phyloP scores from a whole-genome alignment of 2,329 filamentous ascomycete genomes.

The Alternaria arborescens region DNA sequence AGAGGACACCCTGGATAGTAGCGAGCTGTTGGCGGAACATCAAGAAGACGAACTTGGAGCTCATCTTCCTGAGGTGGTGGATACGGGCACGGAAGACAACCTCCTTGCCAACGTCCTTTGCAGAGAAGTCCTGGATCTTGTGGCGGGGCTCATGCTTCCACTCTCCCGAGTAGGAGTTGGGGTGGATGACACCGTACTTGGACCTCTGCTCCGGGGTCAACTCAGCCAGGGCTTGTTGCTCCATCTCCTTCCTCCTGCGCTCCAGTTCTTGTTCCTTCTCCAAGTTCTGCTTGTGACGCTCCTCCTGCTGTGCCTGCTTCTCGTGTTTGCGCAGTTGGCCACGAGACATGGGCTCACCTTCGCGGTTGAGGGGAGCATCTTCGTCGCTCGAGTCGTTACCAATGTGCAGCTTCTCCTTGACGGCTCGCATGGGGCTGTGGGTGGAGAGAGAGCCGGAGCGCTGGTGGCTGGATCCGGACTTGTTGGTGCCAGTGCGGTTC shows the following conservation, averaged over 20 bases:
- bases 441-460: slow-evolving; percentile 39
- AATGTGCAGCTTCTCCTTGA: slow-evolving; percentile 54
- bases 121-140: slow-evolving; percentile 61
- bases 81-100: slow-evolving; percentile 75
- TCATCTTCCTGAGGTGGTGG: slow-evolving; percentile 82
- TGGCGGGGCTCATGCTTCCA: slow-evolving; percentile 59
- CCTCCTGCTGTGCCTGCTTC: slow-evolving; percentile 55
- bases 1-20: slow-evolving; percentile 85
- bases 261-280: slow-evolving; percentile 57
- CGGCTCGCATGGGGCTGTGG: slow-evolving; percentile 51
- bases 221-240: slow-evolving; percentile 58
- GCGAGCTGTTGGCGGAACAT: slow-evolving; percentile 84
- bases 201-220: slow-evolving; percentile 67
- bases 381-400: slow-evolving; percentile 46
- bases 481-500: slow-evolving; percentile 35
- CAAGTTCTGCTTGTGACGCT: slow-evolving; percentile 54
- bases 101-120: slow-evolving; percentile 64
- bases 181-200: slow-evolving; percentile 65
- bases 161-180: slow-evolving; percentile 66
- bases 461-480: slow-evolving; percentile 15
- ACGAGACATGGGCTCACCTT: slow-evolving; percentile 60
- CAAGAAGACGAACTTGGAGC: slow-evolving; percentile 82
- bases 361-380: slow-evolving; percentile 56
- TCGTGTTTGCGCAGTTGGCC: slow-evolving; percentile 61
- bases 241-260: slow-evolving; percentile 59